phyloP scores from a whole-genome alignment of 345 rosid genomes.

The Dimocarpus longan region DNA sequence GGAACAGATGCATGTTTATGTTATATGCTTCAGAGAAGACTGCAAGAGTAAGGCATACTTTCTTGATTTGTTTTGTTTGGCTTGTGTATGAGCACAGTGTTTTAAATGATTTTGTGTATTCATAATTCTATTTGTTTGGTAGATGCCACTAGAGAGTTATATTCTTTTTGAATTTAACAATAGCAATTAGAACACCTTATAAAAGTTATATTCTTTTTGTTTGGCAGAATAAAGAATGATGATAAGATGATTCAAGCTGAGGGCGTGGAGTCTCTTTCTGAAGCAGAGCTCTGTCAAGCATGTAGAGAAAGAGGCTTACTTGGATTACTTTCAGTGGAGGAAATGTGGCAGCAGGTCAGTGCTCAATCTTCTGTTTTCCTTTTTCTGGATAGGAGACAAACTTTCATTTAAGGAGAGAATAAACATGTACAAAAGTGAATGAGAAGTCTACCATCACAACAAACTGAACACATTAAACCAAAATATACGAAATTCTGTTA shows the following conservation, averaged over 20 bases:
- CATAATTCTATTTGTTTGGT: background rate
- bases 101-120: background rate
- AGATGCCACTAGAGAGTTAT: background rate
- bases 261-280: slow-evolving; percentile 91
- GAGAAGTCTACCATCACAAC: background rate
- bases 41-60: slow-evolving; percentile 68
- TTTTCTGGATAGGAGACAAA: background rate
- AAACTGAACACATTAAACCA: background rate
- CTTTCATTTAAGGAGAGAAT: background rate
- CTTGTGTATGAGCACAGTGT: background rate
- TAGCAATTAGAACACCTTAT: slow-evolving; percentile 4
- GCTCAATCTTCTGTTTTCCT: background rate
- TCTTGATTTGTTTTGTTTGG: background rate
- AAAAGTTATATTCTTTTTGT: slow-evolving; percentile 4
- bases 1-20: slow-evolving; percentile 97
- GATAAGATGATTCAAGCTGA: slow-evolving; percentile 93
- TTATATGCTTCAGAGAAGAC: slow-evolving; percentile 86
- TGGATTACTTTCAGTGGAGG: slow-evolving; percentile 86
- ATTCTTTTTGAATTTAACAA: background rate
- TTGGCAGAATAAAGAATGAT: slow-evolving; percentile 84
- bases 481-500: background rate
- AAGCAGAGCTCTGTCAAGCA: slow-evolving; percentile 90
- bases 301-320: slow-evolving; percentile 95
- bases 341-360: slow-evolving; percentile 89
- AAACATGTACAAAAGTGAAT: background rate